Base-by-base conservation (phyloP, 495 filamentous ascomycete species). In the Penicillium lagena region DNA sequence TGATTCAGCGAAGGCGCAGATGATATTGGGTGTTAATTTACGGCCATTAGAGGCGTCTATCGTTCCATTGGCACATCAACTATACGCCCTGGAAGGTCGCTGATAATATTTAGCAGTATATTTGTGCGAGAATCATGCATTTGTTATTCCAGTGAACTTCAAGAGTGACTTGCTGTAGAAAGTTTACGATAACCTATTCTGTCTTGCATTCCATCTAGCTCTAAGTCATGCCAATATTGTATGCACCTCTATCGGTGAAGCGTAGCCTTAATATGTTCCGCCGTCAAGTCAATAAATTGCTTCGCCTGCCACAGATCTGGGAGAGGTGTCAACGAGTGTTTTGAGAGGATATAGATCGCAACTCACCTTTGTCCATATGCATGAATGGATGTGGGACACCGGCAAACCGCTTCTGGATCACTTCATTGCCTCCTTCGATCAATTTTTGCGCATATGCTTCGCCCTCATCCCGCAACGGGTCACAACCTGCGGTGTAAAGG, bases 401-500 rank as follows among this genome's bases (percentile, higher is more conserved):
- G 7, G 56, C 36, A 38, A 75, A 78, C 17, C 73, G 44, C 44
- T 70, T 73, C 7, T 72, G 44, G 2, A 65, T 68, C 12, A 76
- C 72, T 51, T 68, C 64, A 40, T 59, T 67, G 8, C 74, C 74
- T 1, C 58, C 65, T 32, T 70, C 64, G 22, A 75, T 46, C 12
- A 78, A 54, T 43, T 70, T 71, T 46, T 51, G 45, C 1, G 62
- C 73, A 47, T 77, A 78, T 0, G 70, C 70, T 54, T 76, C 73
- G 0, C 73, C 75, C 52, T 78, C 75, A 50, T 77, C 75, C 1
- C 75, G 50, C 40, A 78, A 43, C 1, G 73, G 68, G 43, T 78
- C 75, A 41, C 64, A 65, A 9, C 71, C 70, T 11, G 65, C 73
- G 0, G 74, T 77, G 28, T 68, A 62, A 15, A 78, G 62, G 29